phyloP scores from a whole-genome alignment of 2,329 filamentous ascomycete species.

The Pseudodiploospora longispora region DNA sequence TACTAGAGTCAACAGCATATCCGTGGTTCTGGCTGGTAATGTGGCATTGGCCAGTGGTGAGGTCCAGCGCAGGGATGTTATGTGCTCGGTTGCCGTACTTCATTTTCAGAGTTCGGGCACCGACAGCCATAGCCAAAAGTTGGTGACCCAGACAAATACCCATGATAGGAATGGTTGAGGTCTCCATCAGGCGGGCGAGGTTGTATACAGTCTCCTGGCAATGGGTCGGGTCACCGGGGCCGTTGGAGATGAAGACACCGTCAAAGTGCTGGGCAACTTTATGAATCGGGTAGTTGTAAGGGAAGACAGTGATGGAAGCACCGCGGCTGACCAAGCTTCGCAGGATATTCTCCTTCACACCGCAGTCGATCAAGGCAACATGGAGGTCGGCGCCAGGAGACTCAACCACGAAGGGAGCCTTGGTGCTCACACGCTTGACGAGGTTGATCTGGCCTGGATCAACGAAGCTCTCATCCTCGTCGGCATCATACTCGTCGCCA shows the following conservation, averaged over 20 bases:
- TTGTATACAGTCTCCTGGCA: conserved; percentile 93
- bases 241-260: conserved; percentile 98
- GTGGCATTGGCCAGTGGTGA: conserved; percentile 95
- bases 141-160: conserved; percentile 98
- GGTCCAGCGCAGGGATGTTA: conserved; percentile 92
- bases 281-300: conserved; percentile 95
- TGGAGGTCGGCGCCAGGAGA: conserved; percentile 78
- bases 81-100: conserved; percentile 99
- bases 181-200: conserved; percentile 82
- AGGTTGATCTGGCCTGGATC: conserved; percentile 96
- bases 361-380: conserved; percentile 92
- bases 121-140: conserved; percentile 81
- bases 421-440: conserved; percentile 93
- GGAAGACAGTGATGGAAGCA: conserved; percentile 87
- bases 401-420: conserved; percentile 92
- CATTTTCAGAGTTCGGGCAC: conserved; percentile 88
- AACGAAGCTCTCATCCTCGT: conserved; percentile 92
- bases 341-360: conserved; percentile 99
- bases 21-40: conserved; percentile 99
- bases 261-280: conserved; percentile 98
- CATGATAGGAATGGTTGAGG: conserved; percentile 86
- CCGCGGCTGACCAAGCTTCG: conserved; percentile 88
- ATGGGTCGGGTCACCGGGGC: conserved; percentile 94
- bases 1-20: conserved; percentile 83
- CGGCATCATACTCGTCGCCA: conserved; percentile 96